These are phyloP conservation scores for Sequoia sempervirens DNA, from an alignment of 75 land plant genomes.

Conservation along the genomic window DNA sequence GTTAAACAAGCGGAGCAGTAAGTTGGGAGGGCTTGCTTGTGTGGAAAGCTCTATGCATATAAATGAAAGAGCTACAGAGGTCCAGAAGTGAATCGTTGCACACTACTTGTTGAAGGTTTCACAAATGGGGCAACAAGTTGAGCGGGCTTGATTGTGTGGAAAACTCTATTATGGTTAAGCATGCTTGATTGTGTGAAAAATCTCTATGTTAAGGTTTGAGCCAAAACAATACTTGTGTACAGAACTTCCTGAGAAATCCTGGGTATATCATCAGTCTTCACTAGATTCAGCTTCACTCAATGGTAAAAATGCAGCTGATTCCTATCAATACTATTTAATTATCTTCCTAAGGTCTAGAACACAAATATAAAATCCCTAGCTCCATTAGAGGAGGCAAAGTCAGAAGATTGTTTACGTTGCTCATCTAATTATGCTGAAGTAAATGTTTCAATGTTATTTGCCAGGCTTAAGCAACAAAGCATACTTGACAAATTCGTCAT, in stretches of 20 bases:
- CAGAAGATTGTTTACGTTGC: background rate
- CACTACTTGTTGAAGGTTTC: too few relatives aligned
- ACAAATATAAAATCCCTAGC: background rate
- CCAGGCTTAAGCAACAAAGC: background rate
- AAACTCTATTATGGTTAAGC: too few relatives aligned
- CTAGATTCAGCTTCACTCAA: background rate
- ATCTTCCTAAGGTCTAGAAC: background rate
- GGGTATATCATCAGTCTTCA: background rate
- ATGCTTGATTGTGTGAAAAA: too few relatives aligned
- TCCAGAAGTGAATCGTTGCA: too few relatives aligned
- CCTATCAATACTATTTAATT: background rate
- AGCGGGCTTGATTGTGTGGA: too few relatives aligned
- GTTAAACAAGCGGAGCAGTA: background rate
- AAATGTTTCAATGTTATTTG: background rate
- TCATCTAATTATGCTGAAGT: background rate
- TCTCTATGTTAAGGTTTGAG: background rate
- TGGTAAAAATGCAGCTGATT: background rate
- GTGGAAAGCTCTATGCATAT: background rate
- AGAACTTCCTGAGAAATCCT: background rate
- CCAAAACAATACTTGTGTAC: background rate
- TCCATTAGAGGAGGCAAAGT: background rate
- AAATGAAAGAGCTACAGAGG: too few relatives aligned
- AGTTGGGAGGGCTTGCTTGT: background rate
- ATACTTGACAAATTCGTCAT: conserved; percentile 36
- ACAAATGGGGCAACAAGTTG: too few relatives aligned